Base-by-base conservation (phyloP, 345 rosid genomes). In the Eucalyptus melliodora region DNA sequence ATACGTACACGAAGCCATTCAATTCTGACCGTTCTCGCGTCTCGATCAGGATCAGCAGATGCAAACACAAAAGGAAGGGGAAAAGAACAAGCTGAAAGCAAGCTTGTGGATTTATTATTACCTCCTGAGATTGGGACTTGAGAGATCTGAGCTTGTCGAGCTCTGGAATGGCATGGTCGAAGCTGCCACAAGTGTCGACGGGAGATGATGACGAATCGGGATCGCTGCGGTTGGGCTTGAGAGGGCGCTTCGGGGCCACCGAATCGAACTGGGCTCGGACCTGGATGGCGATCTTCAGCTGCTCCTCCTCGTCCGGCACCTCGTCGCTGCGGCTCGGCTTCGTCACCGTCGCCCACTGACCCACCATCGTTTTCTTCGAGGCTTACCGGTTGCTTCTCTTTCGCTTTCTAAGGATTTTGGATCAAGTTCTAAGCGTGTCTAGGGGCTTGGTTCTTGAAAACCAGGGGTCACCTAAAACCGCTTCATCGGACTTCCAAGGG, bases 241-340 rank as follows among this genome's bases (percentile, higher is more conserved):
- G 67, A 92, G 98, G 95, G 91, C 97, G 94, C 90, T 93, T 96
- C 17, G 97, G 96, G 56, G 94, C 94, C 51, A 92, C 27, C 56
- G 96, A 93, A 87, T 96, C 96, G 88, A 96, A 93, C 60, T 92
- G 98, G 87, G 94, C 92, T 91, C 94, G 93, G 91, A 94, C 89
- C 92, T 92, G 95, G 80, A 91, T 90, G 44, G 95, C 34, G 90
- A 93, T 93, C 90, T 91, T 87, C 45, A 95, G 90, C 87, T 95
- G 98, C 17, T 92, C 90, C 88, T 91, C 93, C 11, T 91, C 93
- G 47, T 94, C 96, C 91, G 92, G 16, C 65, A 95, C 92, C 89
- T 96, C 96, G 90, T 96, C 99, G 93, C 98, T 96, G 91, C 98
- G 92, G 94, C 98, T 93, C 86, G 99, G 99, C 90, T 96, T 96